Evolutionary conservation across 2,329 filamentous ascomycete genomes (phyloP).

Genomic region (Fusarium poae): DNA sequence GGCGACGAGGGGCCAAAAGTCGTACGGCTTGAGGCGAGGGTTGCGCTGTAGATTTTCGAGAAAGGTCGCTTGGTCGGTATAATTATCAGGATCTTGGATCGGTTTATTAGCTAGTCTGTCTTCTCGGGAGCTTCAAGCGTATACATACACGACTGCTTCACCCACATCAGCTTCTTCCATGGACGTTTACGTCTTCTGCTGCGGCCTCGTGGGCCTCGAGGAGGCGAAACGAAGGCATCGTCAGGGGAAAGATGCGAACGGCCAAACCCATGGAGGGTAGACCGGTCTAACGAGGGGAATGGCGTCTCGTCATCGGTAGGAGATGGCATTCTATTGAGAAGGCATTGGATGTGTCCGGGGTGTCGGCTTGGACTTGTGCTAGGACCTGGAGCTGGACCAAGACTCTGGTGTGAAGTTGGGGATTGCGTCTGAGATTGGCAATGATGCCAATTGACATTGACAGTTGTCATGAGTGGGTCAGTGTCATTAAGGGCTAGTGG

Average conservation of each 20-base stretch:
- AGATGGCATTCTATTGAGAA: constrained; percentile 52
- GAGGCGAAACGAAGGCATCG: constrained; percentile 82
- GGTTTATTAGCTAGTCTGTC: constrained; percentile 16
- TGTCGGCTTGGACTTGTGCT: constrained; percentile 14
- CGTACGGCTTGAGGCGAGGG: constrained; percentile 91
- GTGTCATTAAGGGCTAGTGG: constrained; percentile 39
- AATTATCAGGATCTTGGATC: constrained; percentile 89
- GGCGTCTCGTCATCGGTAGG: constrained; percentile 57
- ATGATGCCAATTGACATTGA: constrained; percentile 38
- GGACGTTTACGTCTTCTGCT: constrained; percentile 77
- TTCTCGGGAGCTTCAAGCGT: not conserved
- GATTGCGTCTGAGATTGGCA: constrained; percentile 16
- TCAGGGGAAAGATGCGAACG: constrained; percentile 82
- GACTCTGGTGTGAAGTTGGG: constrained; percentile 2
- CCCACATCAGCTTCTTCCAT: constrained; percentile 98
- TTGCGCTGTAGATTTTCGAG: constrained; percentile 96
- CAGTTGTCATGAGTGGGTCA: constrained; percentile 35
- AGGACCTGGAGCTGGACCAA: not conserved
- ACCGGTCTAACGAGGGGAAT: constrained; percentile 52
- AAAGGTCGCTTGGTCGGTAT: constrained; percentile 96
- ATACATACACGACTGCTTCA: constrained; percentile 88
- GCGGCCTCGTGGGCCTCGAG: constrained; percentile 68
- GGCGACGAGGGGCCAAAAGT: constrained; percentile 96
- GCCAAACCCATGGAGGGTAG: constrained; percentile 58
- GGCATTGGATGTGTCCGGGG: constrained; percentile 31